Base-by-base conservation (phyloP, 2,329 filamentous ascomycete genomes). In the Phaeosphaeriaceae sp. region DNA sequence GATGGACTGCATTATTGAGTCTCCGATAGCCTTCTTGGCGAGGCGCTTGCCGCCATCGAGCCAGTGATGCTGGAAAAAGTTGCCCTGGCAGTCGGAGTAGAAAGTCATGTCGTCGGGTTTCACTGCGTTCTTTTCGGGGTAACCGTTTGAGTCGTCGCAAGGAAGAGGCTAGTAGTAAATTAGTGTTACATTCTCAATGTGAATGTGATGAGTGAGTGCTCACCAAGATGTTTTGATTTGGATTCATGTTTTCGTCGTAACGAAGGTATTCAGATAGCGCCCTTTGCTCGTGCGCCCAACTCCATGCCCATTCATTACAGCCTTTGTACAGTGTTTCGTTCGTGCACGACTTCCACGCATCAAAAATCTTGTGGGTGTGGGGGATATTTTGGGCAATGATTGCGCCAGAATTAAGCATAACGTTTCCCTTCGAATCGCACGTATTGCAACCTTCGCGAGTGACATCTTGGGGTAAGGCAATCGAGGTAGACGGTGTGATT, bases 401-500 rank as follows among this genome's bases (percentile, higher is more conserved):
- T 40, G 75, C 69, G 6, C 74, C 74, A 1, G 66, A 71, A 41
- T 76, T 77, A 15, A 71, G 58, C n/a, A 70, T 56, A 4, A 64
- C 51, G 1, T 54, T 50, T 23, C 71, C 70, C 23, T 65, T 61
- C 26, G 54, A 58, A 52, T 78, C 74, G 26, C 54, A 61, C 54
- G 74, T 74, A 11, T 45, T 39, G 23, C 42, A 23, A 6, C 35
- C 9, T n/a, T 44, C 42, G 38, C 50, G 44, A 6, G 45, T 54
- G 5, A 73, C 68, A 32, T 78, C 76, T 35, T 66, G 49, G 6
- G 76, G 68, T 62, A 77, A 66, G 6, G 75, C 67, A 33, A 79
- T 52, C 9, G 74, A 66, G 1, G 74, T 78, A 1, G 70, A 53
- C 0, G 63, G 54, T 5, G 60, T 69, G 40, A 78, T 67, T 42